Base-by-base conservation (phyloP, 495 filamentous ascomycete species). In the Trypethelium eluteriae region DNA sequence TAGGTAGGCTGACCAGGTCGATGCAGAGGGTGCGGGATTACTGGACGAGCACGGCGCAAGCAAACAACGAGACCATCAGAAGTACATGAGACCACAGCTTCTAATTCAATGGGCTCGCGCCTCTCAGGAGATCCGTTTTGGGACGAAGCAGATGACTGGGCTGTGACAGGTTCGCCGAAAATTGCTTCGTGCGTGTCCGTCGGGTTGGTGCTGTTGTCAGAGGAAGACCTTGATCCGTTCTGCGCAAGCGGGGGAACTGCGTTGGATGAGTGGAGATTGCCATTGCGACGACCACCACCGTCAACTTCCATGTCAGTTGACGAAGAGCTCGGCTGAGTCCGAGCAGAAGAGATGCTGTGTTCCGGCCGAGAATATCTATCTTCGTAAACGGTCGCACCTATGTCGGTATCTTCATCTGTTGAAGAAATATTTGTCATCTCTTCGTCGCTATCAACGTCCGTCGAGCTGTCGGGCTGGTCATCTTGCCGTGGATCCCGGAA, bases 61-160 rank as follows among this genome's bases (percentile, higher is more conserved):
- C 93, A 87, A 18, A 95, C 91, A 9, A 95, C 91, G 12, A 96
- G 79, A 11, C 91, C 91, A 74, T 95, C 92, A 1, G 92, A 95
- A 2, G 91, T 92, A 74, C 91, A 96, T 5, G 91, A 95, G 46
- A 95, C 86, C 25, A 96, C 91, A 12, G 91, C 91, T 76, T 96
- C 91, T 46, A 96, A 78, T 71, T 94, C 91, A 64, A 89, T 79
- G 6, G 68, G 72, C 10, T 67, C 68, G 39, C 50, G 25, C 78
- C 75, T 35, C 1, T 68, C 64, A 4, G 68, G 64, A 32, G 72
- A 74, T 16, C 25, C 12, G 3, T 32, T 68, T n/a, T 76, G 35
- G 34, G 80, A 82, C 2, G 79, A 80, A 14, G 75, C 63, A 2
- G 78, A 77, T 16, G 79, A 81, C 34, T 72, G 71, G 36, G 72